Percentiles rank a stretch among this genome's conserved stretches.
Conservation (phyloP, 306 rosid genomes). For the Inga laurina region DNA sequence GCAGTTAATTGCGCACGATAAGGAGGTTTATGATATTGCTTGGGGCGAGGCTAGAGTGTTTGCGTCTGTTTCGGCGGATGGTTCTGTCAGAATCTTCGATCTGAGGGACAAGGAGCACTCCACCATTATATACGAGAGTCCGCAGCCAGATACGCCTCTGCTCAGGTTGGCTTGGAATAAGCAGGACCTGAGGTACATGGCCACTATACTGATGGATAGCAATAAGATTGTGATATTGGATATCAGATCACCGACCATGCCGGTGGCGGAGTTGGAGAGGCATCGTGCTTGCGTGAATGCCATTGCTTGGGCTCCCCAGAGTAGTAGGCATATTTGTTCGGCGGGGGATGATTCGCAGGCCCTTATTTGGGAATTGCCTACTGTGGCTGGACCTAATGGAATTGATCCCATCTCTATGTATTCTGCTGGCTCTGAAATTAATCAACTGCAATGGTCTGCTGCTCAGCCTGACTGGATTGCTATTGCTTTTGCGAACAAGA, state of each 20-base stretch:
- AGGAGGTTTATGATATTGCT: constrained; percentile 90
- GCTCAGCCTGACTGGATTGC: constrained; percentile 92
- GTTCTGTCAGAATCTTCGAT: constrained; percentile 88
- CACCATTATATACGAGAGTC: constrained; percentile 93
- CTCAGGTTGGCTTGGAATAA: constrained; percentile 96
- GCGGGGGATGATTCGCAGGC: constrained; percentile 92
- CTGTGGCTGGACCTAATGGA: constrained; percentile 73
- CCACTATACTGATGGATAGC: constrained; percentile 86
- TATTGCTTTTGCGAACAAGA: constrained; percentile 79
- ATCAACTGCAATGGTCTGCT: constrained; percentile 91
- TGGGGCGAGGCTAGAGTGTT: constrained; percentile 97
- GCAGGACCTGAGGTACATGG: constrained; percentile 94
- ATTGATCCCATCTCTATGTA: constrained; percentile 85
- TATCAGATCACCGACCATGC: constrained; percentile 81
- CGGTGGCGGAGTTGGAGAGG: constrained; percentile 94
- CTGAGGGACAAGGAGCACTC: constrained; percentile 92
- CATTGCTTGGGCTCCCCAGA: constrained; percentile 79
- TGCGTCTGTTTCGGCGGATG: constrained; percentile 96
- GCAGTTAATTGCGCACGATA: constrained; percentile 96
- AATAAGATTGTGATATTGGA: constrained; percentile 87
- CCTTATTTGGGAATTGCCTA: constrained; percentile 88
- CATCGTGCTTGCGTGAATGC: constrained; percentile 71
- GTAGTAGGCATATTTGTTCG: constrained; percentile 68
- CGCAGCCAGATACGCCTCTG: constrained; percentile 88
- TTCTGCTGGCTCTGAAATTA: constrained; percentile 69